A percentile compares a stretch with the other conserved stretches of the same genome.
Evolutionary conservation across 306 rosid genomes (phyloP).

Genomic region (Dicorynia guianensis): DNA sequence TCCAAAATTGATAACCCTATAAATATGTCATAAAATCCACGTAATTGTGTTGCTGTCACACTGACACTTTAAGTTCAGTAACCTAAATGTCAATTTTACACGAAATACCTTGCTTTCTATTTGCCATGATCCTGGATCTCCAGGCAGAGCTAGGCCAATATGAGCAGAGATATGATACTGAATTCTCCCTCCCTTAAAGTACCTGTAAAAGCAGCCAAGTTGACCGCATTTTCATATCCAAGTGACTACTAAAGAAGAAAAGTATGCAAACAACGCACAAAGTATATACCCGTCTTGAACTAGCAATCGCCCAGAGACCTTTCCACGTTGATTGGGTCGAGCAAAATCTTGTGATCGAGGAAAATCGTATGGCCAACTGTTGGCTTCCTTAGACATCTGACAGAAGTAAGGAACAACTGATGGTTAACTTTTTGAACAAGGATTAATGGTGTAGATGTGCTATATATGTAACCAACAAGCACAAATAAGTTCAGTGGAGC

Average conservation of each 20-base stretch:
- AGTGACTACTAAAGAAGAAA: not conserved
- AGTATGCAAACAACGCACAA: not conserved
- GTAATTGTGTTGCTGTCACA: not conserved
- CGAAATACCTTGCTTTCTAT: constrained; percentile 59
- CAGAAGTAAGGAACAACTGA: not conserved
- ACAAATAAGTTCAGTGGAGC: not conserved
- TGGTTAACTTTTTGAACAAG: not conserved
- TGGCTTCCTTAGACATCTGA: constrained; percentile 53
- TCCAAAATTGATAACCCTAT: constrained; percentile 82
- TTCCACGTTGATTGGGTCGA: constrained; percentile 53
- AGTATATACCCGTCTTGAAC: constrained; percentile 51
- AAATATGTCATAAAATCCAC: not conserved
- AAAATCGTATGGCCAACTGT: constrained; percentile 68
- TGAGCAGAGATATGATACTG: constrained; percentile 41
- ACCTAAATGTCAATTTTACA: not conserved
- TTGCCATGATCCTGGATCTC: constrained; percentile 70
- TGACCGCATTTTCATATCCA: not conserved
- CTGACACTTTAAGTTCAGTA: not conserved
- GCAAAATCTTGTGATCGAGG: constrained; percentile 52
- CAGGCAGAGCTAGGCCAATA: constrained; percentile 66
- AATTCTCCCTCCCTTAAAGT: not conserved
- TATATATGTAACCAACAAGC: not conserved
- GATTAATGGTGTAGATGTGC: not conserved
- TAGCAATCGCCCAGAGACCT: constrained; percentile 50
- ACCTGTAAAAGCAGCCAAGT: constrained; percentile 21